Percentiles rank a stretch among this genome's conserved stretches.
phyloP scores from a whole-genome alignment of 2,329 filamentous ascomycete genomes.

The Pyrenophora teres region DNA sequence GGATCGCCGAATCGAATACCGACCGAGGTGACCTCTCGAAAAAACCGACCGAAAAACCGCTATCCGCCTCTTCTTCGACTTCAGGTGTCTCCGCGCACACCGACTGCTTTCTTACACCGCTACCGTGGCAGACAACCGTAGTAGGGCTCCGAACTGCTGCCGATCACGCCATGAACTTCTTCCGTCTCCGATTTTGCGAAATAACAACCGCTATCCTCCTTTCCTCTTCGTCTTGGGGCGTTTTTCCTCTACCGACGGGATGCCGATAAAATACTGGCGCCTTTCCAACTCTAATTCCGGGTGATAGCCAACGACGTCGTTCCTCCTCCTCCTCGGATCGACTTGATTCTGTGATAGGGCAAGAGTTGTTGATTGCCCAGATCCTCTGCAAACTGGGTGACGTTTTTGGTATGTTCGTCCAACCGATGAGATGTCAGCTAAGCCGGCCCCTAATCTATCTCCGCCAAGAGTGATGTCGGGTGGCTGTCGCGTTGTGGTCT shows the following conservation, averaged over 20 bases:
- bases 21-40: neutral
- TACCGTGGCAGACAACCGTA: no score
- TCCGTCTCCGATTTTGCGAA: neutral
- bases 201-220: neutral
- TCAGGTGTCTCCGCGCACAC: neutral
- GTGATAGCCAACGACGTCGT: no score
- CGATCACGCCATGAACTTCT: neutral
- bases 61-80: neutral
- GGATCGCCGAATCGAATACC: neutral
- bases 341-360: neutral
- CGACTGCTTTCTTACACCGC: neutral
- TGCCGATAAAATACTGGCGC: neutral
- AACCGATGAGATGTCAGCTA: neutral
- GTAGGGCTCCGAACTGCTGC: no score
- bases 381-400: conserved; percentile 1
- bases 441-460: neutral
- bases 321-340: neutral
- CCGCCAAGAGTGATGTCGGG: neutral
- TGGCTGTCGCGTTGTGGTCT: neutral
- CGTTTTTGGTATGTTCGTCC: neutral
- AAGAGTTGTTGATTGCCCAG: neutral
- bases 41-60: neutral
- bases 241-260: neutral
- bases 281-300: neutral
- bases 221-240: neutral